phyloP scores from a whole-genome alignment of 176 grass and related monocot species.

The Phoenix roebelenii region DNA sequence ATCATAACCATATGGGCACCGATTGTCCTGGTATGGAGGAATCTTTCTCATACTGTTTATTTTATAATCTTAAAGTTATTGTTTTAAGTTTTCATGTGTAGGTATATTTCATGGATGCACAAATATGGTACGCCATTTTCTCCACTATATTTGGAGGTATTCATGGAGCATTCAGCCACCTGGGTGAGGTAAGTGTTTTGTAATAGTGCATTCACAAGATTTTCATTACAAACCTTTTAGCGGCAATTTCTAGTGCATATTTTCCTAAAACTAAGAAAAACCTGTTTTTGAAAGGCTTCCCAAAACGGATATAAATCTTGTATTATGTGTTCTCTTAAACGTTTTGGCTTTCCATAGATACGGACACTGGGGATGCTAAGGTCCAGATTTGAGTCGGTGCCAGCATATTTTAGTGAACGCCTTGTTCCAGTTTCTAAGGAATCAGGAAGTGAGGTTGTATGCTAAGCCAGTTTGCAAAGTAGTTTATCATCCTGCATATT shows the following conservation, averaged over 20 bases:
- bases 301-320: not conserved
- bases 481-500: too few relatives aligned
- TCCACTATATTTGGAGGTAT: slow-evolving; percentile 90
- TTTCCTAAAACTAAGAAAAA: not conserved
- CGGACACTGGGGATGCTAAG: slow-evolving; percentile 90
- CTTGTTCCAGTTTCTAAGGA: slow-evolving; percentile 32
- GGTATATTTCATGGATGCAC: slow-evolving; percentile 99
- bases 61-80: not conserved
- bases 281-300: not conserved
- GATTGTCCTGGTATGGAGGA: slow-evolving; percentile 66
- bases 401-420: slow-evolving; percentile 38
- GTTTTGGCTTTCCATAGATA: slow-evolving; percentile 51
- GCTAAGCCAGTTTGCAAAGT: not conserved
- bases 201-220: too few relatives aligned
- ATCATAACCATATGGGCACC: slow-evolving; percentile 89
- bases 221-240: too few relatives aligned
- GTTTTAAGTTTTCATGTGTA: slow-evolving; percentile 13
- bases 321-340: slow-evolving; percentile 4
- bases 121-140: slow-evolving; percentile 99
- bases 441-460: slow-evolving; percentile 24
- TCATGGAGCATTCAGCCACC: slow-evolving; percentile 77
- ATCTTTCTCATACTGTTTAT: not conserved
- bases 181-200: slow-evolving; percentile 75
- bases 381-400: slow-evolving; percentile 72
- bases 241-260: too few relatives aligned